These are phyloP conservation scores for Fusarium transvaalense DNA, from an alignment of 2,329 filamentous ascomycete species.

Conservation along the genomic window DNA sequence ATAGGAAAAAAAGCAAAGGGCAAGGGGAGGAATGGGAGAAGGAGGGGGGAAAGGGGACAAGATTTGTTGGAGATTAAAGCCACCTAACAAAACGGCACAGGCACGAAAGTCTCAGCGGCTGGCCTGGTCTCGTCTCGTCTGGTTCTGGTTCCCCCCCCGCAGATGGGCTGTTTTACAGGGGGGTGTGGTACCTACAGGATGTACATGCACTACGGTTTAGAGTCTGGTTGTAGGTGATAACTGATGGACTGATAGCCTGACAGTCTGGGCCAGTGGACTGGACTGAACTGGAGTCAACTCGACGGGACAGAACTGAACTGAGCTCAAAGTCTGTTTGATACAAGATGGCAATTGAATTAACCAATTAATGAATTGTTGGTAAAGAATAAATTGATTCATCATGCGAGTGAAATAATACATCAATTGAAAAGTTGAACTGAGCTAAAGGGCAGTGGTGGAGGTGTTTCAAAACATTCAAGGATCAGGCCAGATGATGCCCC, in stretches of 20 bases:
- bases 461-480: constrained; percentile 31
- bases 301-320: no score
- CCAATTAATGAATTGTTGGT: not conserved
- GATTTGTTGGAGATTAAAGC: constrained; percentile 34
- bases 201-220: constrained; percentile 8
- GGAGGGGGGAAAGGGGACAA: constrained; percentile 4
- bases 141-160: constrained; percentile 5
- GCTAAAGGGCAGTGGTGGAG: not conserved
- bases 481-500: constrained; percentile 13
- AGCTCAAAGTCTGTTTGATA: not conserved
- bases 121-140: not conserved
- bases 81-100: constrained; percentile 10
- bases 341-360: not conserved
- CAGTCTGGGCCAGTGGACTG: not conserved
- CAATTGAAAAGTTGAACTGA: not conserved
- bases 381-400: constrained; percentile 6
- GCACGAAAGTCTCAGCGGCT: constrained; percentile 28
- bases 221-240: not conserved
- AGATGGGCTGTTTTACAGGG: constrained; percentile 22
- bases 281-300: constrained; percentile 1
- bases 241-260: not conserved
- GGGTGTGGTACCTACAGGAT: constrained; percentile 14
- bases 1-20: not conserved
- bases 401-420: not conserved
- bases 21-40: not conserved